Base-by-base conservation (phyloP, 2,329 filamentous ascomycete genomes). In the Trichoderma atrobrunneum region DNA sequence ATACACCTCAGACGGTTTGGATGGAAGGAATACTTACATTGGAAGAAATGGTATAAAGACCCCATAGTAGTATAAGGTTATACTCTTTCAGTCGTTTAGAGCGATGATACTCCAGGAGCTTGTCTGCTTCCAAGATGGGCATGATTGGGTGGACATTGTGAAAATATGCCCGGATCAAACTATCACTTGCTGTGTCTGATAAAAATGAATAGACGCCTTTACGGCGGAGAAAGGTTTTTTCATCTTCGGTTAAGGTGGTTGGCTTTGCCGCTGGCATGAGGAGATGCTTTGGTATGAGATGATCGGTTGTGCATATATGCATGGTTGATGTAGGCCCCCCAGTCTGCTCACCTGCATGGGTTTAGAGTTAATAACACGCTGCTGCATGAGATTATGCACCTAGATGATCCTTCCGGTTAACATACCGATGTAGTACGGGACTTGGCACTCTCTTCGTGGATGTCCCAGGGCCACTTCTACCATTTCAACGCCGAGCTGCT, bases 391-490 rank as follows among this genome's bases (percentile, higher is more conserved):
- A 48, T n/a, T 26, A 51, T 8, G 7, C 18, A 32, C 26, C 32
- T 11, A 1, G 36, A 11, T 28, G 21, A 30, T 30, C 21, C 28
- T 30, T 43, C 28, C 32, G 24, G 14, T 30, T 24, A 12, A 36
- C 57, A 5, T 54, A 70, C 67, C 67, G 34, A 70, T 51, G 28
- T 70, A 70, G 21, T 70, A 70, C 48, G 67, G 67, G 26, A 70
- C 57, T 34, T 61, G 67, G 28, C 67, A 57, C 26, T 43, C 39
- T 39, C 57, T 62, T 70, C 57, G 57, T 10, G 66, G 66, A 24
- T 62, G 57, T 3, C 67, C 67, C 14, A 70, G 18, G 7, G 67
- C 67, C 7, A 43, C 67, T 21, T 70, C 67, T 28, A 70, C 57
- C 56, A 70, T 70, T 16, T 70, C 67, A 21, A 70, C 56, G 6